Percentiles rank a stretch among this genome's conserved stretches.
Evolutionary conservation across 345 rosid genomes (phyloP).

Genomic region (Firmiana major): DNA sequence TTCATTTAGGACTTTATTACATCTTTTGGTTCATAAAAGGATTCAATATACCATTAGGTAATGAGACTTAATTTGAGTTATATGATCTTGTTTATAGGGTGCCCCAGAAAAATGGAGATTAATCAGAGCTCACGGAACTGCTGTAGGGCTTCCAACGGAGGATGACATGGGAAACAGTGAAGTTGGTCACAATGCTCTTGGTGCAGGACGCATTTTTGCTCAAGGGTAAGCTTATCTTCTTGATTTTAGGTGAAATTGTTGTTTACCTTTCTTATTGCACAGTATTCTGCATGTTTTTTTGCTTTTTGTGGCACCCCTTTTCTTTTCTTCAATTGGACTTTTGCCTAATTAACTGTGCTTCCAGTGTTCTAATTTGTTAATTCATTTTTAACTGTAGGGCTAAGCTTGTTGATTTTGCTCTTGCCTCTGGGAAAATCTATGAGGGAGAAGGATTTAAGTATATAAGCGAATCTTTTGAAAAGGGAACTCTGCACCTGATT

Average conservation of each 20-base stretch:
- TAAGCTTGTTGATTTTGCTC: slow-evolving; percentile 87
- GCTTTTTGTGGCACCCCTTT: neutral
- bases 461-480: slow-evolving; percentile 51
- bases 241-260: neutral
- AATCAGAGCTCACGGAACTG: slow-evolving; percentile 83
- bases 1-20: neutral
- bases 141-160: slow-evolving; percentile 92
- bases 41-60: neutral
- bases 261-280: neutral
- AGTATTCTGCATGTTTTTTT: neutral
- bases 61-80: neutral
- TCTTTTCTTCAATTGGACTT: neutral
- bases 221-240: slow-evolving; percentile 52
- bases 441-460: slow-evolving; percentile 85
- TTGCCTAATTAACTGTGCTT: neutral
- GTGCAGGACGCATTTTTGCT: slow-evolving; percentile 93
- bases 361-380: neutral
- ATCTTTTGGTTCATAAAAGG: neutral
- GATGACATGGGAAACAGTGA: slow-evolving; percentile 99
- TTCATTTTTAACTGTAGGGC: slow-evolving; percentile 48
- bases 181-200: slow-evolving; percentile 98
- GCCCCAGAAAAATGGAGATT: slow-evolving; percentile 88
- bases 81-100: slow-evolving; percentile 28
- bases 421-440: slow-evolving; percentile 84
- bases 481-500: slow-evolving; percentile 74